Evolutionary conservation across 2,329 filamentous ascomycete genomes (phyloP), one percentile per base, ranked within the genome.

Genomic region (Curvularia sp.): DNA sequence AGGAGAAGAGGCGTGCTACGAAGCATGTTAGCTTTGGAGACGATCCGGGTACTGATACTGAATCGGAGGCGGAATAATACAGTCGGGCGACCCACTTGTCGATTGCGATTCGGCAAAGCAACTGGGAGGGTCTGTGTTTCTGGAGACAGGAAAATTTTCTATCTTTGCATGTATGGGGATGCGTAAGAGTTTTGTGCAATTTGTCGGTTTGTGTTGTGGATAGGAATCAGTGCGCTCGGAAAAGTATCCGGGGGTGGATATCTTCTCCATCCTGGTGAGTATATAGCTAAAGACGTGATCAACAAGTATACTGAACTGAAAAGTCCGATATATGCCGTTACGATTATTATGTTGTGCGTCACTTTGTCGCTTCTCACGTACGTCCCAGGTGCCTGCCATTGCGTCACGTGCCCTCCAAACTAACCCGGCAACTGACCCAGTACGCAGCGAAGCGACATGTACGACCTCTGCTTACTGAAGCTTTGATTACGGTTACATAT

Each of bases 11-110:
- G 39, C 18, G 7, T 22, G 39, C 20, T 8, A 20, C 15, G n/a
- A 54, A 54, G 44, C 28, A 44, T 18, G 43, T 42, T 15, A 47
- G 13, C 4, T 54, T 63, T 39, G 35, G 28, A 24, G 48, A 35
- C 3, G 42, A 61, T 30, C 9, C 38, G 8, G 58, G 61, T 46
- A 49, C 49, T 4, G 57, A 67, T 43, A 53, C 57, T 5, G 53
- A 62, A 13, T 58, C 53, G 15, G 65, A 60, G 6, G 42, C 58
- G 26, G 57, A 49, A 6, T 65, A 28, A 33, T 22, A 5, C 24
- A 18, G 13, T 46, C 24, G 5, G 26, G 15, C 8, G 4, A 24
- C 2, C 5, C 18, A 26, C 5, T n/a, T 28, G 24, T n/a, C 42
- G 28, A 8, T 6, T 12, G 15, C 24, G 24, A 24, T 1, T 44